phyloP scores from a whole-genome alignment of 805 yeast species.

The Metschnikowia orientalis region DNA sequence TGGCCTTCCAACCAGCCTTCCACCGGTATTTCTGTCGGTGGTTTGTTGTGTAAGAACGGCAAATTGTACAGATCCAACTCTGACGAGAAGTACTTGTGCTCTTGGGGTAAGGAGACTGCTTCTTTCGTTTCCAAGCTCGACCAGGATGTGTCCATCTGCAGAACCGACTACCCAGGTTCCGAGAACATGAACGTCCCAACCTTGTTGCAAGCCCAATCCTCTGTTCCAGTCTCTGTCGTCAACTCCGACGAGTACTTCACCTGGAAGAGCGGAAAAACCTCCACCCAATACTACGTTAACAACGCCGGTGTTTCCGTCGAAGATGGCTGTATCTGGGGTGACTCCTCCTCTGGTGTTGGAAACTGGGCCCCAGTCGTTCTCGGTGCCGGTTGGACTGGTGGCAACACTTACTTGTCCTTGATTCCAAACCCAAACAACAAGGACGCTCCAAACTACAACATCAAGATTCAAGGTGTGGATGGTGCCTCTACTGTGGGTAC shows the following conservation, averaged over 20 bases:
- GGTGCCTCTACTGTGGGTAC: slow-evolving; percentile 18
- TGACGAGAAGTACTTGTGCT: slow-evolving; percentile 52
- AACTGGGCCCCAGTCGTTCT: slow-evolving; percentile 78
- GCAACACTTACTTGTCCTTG: slow-evolving; percentile 61
- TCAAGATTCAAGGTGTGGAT: slow-evolving; percentile 33
- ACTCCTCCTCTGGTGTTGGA: slow-evolving; percentile 54
- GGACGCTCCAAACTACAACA: slow-evolving; percentile 37
- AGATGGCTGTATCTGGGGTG: slow-evolving; percentile 74
- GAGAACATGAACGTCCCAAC: slow-evolving; percentile 78
- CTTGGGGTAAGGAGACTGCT: slow-evolving; percentile 58
- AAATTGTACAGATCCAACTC: slow-evolving; percentile 58
- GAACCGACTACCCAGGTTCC: slow-evolving; percentile 80
- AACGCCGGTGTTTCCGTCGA: slow-evolving; percentile 66
- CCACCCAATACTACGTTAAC: slow-evolving; percentile 73
- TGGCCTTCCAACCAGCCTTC: slow-evolving; percentile 69
- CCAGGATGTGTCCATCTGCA: slow-evolving; percentile 59
- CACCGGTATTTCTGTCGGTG: slow-evolving; percentile 70
- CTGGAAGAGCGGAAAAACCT: slow-evolving; percentile 62
- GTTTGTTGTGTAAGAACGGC: slow-evolving; percentile 59
- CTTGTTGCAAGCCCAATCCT: slow-evolving; percentile 50
- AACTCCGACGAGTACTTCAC: slow-evolving; percentile 47
- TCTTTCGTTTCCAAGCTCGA: slow-evolving; percentile 47
- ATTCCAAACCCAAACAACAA: slow-evolving; percentile 76
- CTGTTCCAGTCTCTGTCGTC: slow-evolving; percentile 50
- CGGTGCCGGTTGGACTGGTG: slow-evolving; percentile 68